These are phyloP conservation scores for Solanum ahanhuiri DNA, from an alignment of 257 asterid species.

Conservation along the genomic window DNA sequence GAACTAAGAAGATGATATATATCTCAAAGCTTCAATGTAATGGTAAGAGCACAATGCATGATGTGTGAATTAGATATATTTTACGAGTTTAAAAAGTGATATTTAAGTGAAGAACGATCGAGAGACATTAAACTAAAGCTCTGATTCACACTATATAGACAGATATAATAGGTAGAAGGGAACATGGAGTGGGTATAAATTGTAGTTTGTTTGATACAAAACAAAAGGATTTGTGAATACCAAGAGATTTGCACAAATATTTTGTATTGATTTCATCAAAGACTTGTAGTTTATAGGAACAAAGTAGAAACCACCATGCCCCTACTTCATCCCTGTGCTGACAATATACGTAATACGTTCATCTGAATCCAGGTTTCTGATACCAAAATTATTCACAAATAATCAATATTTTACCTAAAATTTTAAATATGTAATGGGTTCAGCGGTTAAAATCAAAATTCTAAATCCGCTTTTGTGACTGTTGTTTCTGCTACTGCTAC, in stretches of 20 bases:
- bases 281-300: slow-evolving; percentile 9
- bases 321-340: background rate
- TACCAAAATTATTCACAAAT: background rate
- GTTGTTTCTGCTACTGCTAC: background rate
- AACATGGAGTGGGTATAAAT: background rate
- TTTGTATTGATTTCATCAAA: background rate
- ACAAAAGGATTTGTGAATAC: background rate
- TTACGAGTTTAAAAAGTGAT: background rate
- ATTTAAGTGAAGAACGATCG: background rate
- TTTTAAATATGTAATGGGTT: background rate
- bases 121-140: background rate
- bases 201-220: background rate
- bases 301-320: background rate
- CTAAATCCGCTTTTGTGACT: background rate
- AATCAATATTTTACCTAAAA: background rate
- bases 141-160: background rate
- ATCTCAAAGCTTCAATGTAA: background rate
- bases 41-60: background rate
- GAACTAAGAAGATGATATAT: background rate
- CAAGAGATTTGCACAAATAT: background rate
- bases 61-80: background rate
- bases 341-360: background rate
- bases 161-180: background rate
- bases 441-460: background rate
- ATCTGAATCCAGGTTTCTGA: background rate